Percentiles rank a stretch among this genome's conserved stretches.
These are phyloP conservation scores for Scheffersomyces cryptocercus DNA, from an alignment of 1,139 yeast genomes.

Conservation along the genomic window DNA sequence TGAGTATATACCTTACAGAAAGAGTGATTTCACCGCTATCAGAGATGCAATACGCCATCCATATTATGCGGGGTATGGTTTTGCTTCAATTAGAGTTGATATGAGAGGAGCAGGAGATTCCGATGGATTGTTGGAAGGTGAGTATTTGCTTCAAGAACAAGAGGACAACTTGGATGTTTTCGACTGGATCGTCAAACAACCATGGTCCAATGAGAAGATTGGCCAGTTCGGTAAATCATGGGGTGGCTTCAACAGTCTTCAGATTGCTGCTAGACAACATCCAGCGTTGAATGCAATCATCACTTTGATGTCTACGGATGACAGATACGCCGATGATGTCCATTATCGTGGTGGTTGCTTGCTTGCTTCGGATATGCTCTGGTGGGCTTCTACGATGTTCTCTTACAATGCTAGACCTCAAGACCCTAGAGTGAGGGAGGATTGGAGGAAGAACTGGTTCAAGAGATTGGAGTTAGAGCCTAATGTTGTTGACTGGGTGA, in stretches of 20 bases:
- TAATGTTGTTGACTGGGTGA: slow-evolving; percentile 37
- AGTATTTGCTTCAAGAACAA: slow-evolving; percentile 40
- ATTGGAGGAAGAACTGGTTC: slow-evolving; percentile 39
- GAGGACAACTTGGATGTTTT: slow-evolving; percentile 40
- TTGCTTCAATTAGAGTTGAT: slow-evolving; percentile 41
- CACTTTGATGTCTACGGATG: slow-evolving; percentile 44
- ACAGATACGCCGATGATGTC: slow-evolving; percentile 44
- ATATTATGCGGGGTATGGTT: slow-evolving; percentile 43
- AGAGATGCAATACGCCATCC: slow-evolving; percentile 45
- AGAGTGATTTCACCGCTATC: slow-evolving; percentile 41
- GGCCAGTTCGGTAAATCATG: slow-evolving; percentile 49
- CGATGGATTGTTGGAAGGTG: slow-evolving; percentile 38
- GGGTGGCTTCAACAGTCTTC: slow-evolving; percentile 47
- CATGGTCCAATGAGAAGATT: slow-evolving; percentile 42
- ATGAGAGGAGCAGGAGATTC: slow-evolving; percentile 45
- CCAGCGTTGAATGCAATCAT: slow-evolving; percentile 42
- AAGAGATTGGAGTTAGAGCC: slow-evolving; percentile 33
- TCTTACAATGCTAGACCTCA: slow-evolving; percentile 43
- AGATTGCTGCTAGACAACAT: slow-evolving; percentile 43
- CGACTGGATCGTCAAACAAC: slow-evolving; percentile 37
- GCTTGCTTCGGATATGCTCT: slow-evolving; percentile 41
- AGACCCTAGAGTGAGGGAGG: slow-evolving; percentile 37
- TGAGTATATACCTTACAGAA: slow-evolving; percentile 44
- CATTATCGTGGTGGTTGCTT: slow-evolving; percentile 46
- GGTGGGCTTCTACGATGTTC: slow-evolving; percentile 49